Conservation (phyloP, 345 rosid genomes). For the Mercurialis annua region DNA sequence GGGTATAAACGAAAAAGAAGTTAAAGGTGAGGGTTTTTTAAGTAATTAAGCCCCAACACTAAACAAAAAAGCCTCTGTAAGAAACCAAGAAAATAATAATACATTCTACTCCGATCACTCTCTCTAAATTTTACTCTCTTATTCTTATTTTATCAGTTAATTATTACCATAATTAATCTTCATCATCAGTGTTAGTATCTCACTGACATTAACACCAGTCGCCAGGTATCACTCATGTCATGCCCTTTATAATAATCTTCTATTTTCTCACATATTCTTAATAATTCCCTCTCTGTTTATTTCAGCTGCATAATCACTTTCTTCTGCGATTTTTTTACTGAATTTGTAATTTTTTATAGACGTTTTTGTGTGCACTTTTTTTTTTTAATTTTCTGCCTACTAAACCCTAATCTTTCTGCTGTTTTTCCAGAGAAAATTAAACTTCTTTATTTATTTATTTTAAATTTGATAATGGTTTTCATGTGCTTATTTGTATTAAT, state of each 20-base stretch:
- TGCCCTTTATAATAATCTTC: too few relatives aligned
- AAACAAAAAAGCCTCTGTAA: not conserved
- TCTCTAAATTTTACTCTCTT: too few relatives aligned
- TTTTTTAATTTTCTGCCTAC: not conserved
- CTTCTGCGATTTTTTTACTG: not conserved
- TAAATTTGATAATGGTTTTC: not conserved
- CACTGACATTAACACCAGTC: slow-evolving; percentile 42
- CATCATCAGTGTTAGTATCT: not conserved
- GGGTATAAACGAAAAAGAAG: too few relatives aligned
- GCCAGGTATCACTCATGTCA: slow-evolving; percentile 32
- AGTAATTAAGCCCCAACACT: too few relatives aligned
- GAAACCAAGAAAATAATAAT: not conserved
- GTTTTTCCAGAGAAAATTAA: slow-evolving; percentile 2
- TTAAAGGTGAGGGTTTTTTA: too few relatives aligned
- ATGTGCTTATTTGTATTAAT: not conserved
- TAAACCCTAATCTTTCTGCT: slow-evolving; percentile 16
- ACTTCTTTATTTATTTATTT: too few relatives aligned
- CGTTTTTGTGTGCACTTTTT: not conserved
- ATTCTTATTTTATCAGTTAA: too few relatives aligned
- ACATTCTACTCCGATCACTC: slow-evolving; percentile 38
- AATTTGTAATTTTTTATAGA: too few relatives aligned
- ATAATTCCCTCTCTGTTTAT: not conserved
- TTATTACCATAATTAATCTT: too few relatives aligned
- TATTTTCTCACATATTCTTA: not conserved
- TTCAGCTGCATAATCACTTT: not conserved